Conservation (phyloP, 208 protist genomes). For the Wallacemonas sp. region DNA sequence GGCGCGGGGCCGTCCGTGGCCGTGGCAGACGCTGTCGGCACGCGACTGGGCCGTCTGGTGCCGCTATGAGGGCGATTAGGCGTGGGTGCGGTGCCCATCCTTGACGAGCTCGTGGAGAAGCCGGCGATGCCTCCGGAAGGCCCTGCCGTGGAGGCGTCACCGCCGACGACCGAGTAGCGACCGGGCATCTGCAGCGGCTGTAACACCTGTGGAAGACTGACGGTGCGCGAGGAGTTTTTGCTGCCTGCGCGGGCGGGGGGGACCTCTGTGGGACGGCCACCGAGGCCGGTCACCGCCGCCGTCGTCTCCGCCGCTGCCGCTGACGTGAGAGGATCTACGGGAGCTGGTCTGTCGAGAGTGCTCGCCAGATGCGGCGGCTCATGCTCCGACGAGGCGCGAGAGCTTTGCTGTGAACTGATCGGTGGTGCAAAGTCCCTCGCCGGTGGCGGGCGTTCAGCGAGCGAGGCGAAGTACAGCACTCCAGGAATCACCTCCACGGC, state of each 20-base stretch:
- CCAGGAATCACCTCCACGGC: constrained; percentile 49
- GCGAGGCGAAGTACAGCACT: constrained; percentile 62
- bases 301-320: not conserved
- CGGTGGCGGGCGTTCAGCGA: constrained; percentile 31
- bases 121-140: too few relatives aligned
- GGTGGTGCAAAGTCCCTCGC: not conserved
- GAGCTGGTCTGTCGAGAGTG: not conserved
- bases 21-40: too few relatives aligned
- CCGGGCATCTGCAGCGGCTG: constrained; percentile 1
- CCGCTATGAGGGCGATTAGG: too few relatives aligned
- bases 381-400: not conserved
- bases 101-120: too few relatives aligned
- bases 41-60: too few relatives aligned
- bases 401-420: not conserved
- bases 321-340: not conserved
- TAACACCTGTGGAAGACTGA: not conserved
- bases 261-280: too few relatives aligned
- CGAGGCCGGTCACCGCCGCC: constrained; percentile 7
- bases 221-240: too few relatives aligned
- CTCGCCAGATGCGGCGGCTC: not conserved
- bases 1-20: too few relatives aligned
- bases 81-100: too few relatives aligned
- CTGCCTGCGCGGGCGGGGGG: too few relatives aligned
- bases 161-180: not conserved
- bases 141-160: not conserved